These are phyloP conservation scores for Trametes coccinea DNA, from an alignment of 768 basidiomycete species.

Conservation along the genomic window DNA sequence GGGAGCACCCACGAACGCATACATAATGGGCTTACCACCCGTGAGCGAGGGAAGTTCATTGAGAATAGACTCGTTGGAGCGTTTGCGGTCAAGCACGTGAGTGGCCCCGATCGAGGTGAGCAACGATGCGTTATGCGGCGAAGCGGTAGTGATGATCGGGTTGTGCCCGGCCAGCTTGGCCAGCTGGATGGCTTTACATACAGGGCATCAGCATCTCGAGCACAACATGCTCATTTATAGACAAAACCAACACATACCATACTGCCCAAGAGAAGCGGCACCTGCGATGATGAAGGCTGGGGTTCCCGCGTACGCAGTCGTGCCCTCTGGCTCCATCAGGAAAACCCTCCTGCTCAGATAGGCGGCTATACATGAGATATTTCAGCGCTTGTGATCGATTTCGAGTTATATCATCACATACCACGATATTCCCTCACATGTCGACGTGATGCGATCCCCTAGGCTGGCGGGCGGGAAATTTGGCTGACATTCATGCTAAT, in stretches of 20 bases:
- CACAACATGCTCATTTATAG: background rate
- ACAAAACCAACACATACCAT: background rate
- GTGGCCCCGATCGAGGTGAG: conserved; percentile 22
- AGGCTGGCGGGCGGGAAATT: no score
- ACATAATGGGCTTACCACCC: conserved; percentile 19
- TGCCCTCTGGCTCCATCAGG: conserved; percentile 1
- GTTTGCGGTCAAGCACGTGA: conserved; percentile 31
- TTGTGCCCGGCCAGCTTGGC: conserved; percentile 19
- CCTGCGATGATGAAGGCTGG: conserved; percentile 14
- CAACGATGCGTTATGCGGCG: conserved; percentile 10
- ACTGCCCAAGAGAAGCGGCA: conserved; percentile 1
- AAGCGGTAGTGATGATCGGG: conserved; percentile 24
- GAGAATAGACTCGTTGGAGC: conserved; percentile 11
- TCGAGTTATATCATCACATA: no score
- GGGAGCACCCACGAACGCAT: conserved; percentile 28
- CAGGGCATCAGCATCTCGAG: background rate
- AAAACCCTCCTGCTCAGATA: no score
- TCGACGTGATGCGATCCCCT: no score
- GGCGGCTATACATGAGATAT: no score
- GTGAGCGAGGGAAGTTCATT: conserved; percentile 24
- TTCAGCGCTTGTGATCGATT: no score
- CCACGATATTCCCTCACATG: background rate
- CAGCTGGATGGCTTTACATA: conserved; percentile 18
- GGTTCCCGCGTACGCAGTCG: background rate
- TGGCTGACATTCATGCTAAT: no score